Conservation (phyloP, 257 asterid genomes). For the Solanum habrochaites region DNA sequence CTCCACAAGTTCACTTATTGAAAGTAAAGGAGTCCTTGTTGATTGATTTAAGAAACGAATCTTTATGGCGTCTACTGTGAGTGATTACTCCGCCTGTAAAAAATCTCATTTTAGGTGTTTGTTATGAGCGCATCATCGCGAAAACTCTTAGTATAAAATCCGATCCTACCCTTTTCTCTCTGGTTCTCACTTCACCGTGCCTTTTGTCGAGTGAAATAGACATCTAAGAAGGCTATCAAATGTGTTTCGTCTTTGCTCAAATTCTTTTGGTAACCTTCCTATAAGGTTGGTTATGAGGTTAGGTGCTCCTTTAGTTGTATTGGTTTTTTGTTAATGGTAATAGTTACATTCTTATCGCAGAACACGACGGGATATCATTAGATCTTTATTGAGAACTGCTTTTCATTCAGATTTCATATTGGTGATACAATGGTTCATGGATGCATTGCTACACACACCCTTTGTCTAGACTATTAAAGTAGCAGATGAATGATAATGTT, state of each 20-base stretch:
- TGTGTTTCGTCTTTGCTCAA: too few species aligned
- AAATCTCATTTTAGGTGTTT: conserved; percentile 17
- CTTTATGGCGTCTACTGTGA: conserved; percentile 23
- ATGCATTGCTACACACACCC: too few species aligned
- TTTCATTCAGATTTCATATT: too few species aligned
- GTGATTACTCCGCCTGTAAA: conserved; percentile 30
- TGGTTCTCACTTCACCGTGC: conserved; percentile 3
- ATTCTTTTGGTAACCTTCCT: too few species aligned
- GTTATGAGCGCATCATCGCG: conserved; percentile 7
- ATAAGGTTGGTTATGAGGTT: too few species aligned
- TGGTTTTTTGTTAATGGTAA: too few species aligned
- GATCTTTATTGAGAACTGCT: too few species aligned
- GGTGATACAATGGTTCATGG: too few species aligned
- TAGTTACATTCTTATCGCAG: too few species aligned
- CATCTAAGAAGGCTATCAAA: too few species aligned
- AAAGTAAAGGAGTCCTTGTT: conserved; percentile 21
- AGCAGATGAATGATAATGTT: background rate
- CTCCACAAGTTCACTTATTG: background rate
- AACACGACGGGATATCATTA: too few species aligned
- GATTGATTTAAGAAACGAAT: conserved; percentile 46
- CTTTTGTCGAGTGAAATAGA: background rate
- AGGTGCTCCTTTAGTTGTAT: too few species aligned
- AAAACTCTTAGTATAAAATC: conserved; percentile 32
- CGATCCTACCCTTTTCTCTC: conserved; percentile 37
- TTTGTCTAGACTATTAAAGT: background rate